A percentile compares a stretch with the other conserved stretches of the same genome.
Conservation (phyloP, 805 yeast genomes). For the Tetrapisispora nanseiensis region DNA sequence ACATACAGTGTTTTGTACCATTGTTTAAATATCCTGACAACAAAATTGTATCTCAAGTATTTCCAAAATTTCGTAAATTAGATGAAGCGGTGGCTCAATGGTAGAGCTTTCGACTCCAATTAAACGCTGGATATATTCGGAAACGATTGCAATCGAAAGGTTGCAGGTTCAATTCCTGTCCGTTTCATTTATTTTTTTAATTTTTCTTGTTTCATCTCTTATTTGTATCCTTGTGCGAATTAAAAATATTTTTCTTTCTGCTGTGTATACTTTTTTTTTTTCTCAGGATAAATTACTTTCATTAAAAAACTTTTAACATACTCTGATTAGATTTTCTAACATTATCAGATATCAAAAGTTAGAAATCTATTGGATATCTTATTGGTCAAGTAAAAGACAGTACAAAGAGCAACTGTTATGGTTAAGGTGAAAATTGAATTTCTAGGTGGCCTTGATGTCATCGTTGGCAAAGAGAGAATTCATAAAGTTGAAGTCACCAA, state of each 20-base stretch:
- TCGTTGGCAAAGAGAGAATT: constrained; percentile 51
- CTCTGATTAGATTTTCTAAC: too few relatives aligned
- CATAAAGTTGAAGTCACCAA: constrained; percentile 41
- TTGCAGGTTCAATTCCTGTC: constrained; percentile 4
- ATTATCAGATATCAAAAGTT: too few relatives aligned
- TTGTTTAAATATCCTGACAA: too few relatives aligned
- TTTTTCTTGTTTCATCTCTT: too few relatives aligned
- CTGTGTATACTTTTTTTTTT: too few relatives aligned
- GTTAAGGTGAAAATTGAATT: constrained; percentile 37
- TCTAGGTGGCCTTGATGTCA: constrained; percentile 76
- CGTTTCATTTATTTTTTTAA: background rate
- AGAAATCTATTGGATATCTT: too few relatives aligned
- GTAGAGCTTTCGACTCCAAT: constrained; percentile 54
- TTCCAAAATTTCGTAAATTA: background rate
- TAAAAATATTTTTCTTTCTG: too few relatives aligned
- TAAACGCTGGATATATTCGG: constrained; percentile 2
- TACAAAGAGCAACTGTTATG: constrained; percentile 11
- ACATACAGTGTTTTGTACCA: too few relatives aligned
- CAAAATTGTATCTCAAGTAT: background rate
- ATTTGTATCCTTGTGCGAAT: too few relatives aligned
- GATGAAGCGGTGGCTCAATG: constrained; percentile 57
- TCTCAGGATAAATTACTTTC: background rate
- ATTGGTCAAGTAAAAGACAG: too few relatives aligned
- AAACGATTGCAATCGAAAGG: constrained; percentile 3
- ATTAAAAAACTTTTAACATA: too few relatives aligned